Evolutionary conservation across 257 asterid species (phyloP), one percentile per base, ranked within the genome.

Genomic region (Anisodus acutangulus): DNA sequence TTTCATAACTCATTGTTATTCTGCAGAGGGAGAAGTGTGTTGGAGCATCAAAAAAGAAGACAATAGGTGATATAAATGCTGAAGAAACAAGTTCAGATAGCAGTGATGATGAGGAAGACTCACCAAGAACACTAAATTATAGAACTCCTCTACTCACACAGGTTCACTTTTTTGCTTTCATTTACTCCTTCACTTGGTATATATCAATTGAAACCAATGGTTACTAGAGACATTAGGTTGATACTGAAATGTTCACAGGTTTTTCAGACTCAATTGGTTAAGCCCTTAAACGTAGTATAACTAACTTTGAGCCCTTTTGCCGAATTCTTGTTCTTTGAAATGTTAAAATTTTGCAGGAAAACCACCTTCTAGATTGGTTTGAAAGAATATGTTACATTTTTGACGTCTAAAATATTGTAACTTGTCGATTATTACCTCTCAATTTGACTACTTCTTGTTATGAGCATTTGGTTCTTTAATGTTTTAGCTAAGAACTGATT

Each of bases 81-180:
- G 95, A 94, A 19, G 97, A 94, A 3, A 94, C 92, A 85, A 90
- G 92, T 87, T 92, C 97, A 43, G 94, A 91, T 39, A 94, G 94
- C 84, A 92, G 95, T 69, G 99, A 95, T 58, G 98, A 95, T 57
- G 98, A 93, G 82, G 97, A 94, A 15, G 98, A 94, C 58, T 87
- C 95, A 19, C 86, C 92, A 9, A 85, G 88, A 83, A 83, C 95
- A 17, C 88, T 94, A 9, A 92, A 91, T 79, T 95, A 94, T 71
- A 89, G 90, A 57, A 92, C 97, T n/a, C 99, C 99, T 88, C 78
- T 94, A 59, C 87, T 94, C 88, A 95, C 98, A 19, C 99, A 95
- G 97, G 98, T 94, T 82, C 3, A 22, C 41, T 39, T 17, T 22
- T 26, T 22, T 41, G 39, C 62, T 49, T 81, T 3, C 57, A n/a